phyloP scores from a whole-genome alignment of 805 yeast genomes.

The Nakazawaea holstii region DNA sequence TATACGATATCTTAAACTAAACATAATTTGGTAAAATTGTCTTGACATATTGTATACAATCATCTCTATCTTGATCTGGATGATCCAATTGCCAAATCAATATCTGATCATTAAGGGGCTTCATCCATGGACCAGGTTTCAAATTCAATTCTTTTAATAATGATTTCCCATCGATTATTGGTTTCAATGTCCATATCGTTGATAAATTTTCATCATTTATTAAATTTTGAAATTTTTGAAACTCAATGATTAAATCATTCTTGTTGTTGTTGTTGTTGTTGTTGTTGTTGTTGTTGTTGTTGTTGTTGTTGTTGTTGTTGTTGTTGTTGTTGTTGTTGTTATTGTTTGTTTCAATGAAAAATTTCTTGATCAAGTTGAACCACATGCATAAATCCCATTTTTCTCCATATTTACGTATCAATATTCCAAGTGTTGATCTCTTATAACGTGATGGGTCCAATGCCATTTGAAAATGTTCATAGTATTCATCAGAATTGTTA shows the following conservation, averaged over 20 bases:
- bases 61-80: constrained; percentile 49
- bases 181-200: constrained; percentile 34
- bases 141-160: constrained; percentile 42
- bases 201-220: constrained; percentile 14
- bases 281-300: too few species aligned
- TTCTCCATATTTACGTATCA: constrained; percentile 48
- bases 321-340: too few species aligned
- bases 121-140: constrained; percentile 89
- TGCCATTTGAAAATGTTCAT: constrained; percentile 21
- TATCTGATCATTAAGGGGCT: constrained; percentile 45
- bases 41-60: constrained; percentile 43
- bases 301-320: too few species aligned
- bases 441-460: constrained; percentile 18
- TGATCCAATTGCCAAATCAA: constrained; percentile 75
- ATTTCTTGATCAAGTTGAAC: constrained; percentile 23
- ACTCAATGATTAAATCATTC: constrained; percentile 6
- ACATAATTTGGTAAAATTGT: constrained; percentile 2
- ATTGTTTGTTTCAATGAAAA: constrained; percentile 10
- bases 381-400: constrained; percentile 42
- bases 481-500: constrained; percentile 23
- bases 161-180: constrained; percentile 73
- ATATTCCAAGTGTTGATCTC: constrained; percentile 57
- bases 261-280: too few species aligned
- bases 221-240: constrained; percentile 23
- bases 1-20: background rate